phyloP scores from a whole-genome alignment of 768 basidiomycete species.

The Tubosaeta sp. region DNA sequence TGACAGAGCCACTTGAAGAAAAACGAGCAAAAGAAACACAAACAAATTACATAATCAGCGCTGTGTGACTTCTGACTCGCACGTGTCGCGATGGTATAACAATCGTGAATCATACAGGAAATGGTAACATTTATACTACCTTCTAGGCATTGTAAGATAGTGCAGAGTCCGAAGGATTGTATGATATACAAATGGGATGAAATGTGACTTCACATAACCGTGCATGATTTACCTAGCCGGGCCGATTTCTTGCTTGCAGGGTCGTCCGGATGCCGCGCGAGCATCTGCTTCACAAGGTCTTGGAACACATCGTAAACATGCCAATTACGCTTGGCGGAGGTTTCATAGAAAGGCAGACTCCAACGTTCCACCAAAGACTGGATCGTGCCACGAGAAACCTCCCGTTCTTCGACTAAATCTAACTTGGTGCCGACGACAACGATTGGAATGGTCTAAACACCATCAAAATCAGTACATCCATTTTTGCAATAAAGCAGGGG shows the following conservation, averaged over 20 bases:
- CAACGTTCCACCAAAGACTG: constrained; percentile 61
- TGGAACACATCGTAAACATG: constrained; percentile 76
- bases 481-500: not conserved
- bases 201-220: constrained; percentile 33
- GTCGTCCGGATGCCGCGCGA: constrained; percentile 54
- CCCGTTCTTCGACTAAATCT: constrained; percentile 76
- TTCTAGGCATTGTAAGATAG: not conserved
- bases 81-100: constrained; percentile 5
- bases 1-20: constrained; percentile 15
- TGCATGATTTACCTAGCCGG: constrained; percentile 29
- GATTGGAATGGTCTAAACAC: constrained; percentile 60
- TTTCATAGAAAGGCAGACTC: constrained; percentile 79
- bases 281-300: constrained; percentile 73
- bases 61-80: not conserved
- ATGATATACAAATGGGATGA: constrained; percentile 4
- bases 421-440: constrained; percentile 85
- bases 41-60: not conserved
- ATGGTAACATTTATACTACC: constrained; percentile 6
- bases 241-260: constrained; percentile 27
- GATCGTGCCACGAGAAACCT: constrained; percentile 63
- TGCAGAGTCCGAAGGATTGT: constrained; percentile 1
- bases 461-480: constrained; percentile 3
- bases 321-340: constrained; percentile 84
- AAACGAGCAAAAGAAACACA: constrained; percentile 12
- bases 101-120: constrained; percentile 7